phyloP scores from a whole-genome alignment of 2,329 filamentous ascomycete genomes.

The Trichophyton schoenleinii region DNA sequence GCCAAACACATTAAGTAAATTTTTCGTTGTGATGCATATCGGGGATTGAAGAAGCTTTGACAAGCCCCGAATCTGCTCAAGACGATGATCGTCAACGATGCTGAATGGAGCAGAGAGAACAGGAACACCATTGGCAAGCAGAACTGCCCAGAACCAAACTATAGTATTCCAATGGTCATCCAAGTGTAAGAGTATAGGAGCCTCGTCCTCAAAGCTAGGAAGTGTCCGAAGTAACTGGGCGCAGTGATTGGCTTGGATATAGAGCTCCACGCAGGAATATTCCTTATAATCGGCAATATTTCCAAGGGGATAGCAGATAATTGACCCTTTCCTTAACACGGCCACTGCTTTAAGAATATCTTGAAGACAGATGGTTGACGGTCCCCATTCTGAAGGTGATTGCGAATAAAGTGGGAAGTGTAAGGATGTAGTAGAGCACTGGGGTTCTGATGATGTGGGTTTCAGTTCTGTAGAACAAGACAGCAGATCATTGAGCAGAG shows the following conservation, averaged over 20 bases:
- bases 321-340: not conserved
- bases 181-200: slow-evolving; percentile 20
- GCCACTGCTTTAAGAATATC: not conserved
- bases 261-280: not conserved
- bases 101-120: slow-evolving; percentile 26
- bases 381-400: not conserved
- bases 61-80: not conserved
- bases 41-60: not conserved
- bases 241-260: not conserved
- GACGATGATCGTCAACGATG: slow-evolving; percentile 9
- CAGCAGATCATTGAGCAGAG: not conserved
- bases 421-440: not conserved
- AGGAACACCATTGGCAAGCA: slow-evolving; percentile 27
- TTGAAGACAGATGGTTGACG: not conserved
- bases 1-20: not conserved
- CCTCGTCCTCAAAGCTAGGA: not conserved
- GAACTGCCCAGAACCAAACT: slow-evolving; percentile 32
- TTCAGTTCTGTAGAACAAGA: not conserved
- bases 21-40: not conserved
- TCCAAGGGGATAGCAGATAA: not conserved
- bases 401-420: not conserved
- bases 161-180: slow-evolving; percentile 28
- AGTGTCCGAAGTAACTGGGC: not conserved
- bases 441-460: not conserved
- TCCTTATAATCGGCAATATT: not conserved